Conservation (phyloP, 345 rosid species). For the Eucalyptus pumila region DNA sequence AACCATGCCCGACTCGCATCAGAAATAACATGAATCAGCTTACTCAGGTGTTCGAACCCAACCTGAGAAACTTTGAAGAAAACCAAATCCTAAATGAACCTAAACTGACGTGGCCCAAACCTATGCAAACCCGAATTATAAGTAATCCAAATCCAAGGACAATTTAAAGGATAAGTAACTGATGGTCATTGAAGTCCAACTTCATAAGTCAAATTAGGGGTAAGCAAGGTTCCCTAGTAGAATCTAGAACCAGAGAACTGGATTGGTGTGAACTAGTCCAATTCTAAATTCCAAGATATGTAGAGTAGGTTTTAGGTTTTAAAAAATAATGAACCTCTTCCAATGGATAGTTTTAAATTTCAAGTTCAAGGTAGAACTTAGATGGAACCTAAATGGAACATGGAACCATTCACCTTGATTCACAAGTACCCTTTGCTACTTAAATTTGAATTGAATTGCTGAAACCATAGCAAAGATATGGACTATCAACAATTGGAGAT, state of each 20-base stretch:
- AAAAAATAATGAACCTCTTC: background rate
- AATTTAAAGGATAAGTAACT: background rate
- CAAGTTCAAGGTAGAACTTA: background rate
- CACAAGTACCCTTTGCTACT: background rate
- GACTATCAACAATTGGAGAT: background rate
- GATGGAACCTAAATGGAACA: no score
- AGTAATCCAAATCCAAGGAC: background rate
- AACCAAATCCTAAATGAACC: background rate
- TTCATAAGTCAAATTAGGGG: background rate
- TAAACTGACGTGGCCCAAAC: background rate
- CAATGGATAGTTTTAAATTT: background rate
- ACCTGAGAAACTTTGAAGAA: background rate
- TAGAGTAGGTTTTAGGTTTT: background rate
- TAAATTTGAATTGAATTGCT: background rate
- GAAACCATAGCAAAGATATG: background rate
- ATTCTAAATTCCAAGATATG: background rate
- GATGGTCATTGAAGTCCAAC: background rate
- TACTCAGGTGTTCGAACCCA: background rate
- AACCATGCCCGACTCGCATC: background rate
- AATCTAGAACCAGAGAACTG: no score
- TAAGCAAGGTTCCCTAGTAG: no score
- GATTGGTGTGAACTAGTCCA: background rate
- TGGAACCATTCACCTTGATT: background rate
- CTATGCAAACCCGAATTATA: background rate
- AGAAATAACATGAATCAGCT: background rate